phyloP scores from a whole-genome alignment of 495 filamentous ascomycete genomes.

The Penicillium cinerascens region DNA sequence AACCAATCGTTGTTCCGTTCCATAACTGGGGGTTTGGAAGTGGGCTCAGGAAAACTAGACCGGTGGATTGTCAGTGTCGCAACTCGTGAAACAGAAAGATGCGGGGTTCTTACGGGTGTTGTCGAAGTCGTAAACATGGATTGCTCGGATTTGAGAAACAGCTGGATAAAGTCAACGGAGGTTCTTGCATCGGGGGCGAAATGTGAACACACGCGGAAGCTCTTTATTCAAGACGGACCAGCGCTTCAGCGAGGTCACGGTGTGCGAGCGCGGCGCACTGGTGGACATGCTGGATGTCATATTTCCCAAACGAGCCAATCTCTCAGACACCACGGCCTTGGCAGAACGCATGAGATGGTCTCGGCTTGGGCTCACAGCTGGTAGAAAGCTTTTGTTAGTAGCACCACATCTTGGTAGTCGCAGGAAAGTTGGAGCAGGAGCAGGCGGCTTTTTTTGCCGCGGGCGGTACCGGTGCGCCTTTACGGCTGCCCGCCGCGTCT shows the following conservation, averaged over 20 bases:
- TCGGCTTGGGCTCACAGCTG: background rate
- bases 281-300: slow-evolving; percentile 26
- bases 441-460: slow-evolving; percentile 6
- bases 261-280: slow-evolving; percentile 36
- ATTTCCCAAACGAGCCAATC: slow-evolving; percentile 16
- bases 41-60: slow-evolving; percentile 80
- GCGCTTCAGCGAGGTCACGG: slow-evolving; percentile 68
- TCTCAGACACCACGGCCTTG: slow-evolving; percentile 39
- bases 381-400: background rate
- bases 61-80: slow-evolving; percentile 7
- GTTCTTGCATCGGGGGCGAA: slow-evolving; percentile 4
- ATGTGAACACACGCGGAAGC: slow-evolving; percentile 53
- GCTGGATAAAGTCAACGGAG: slow-evolving; percentile 32
- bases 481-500: background rate
- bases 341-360: slow-evolving; percentile 35
- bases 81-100: background rate
- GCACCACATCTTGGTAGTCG: slow-evolving; percentile 10
- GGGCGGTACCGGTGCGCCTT: slow-evolving; percentile 4
- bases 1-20: slow-evolving; percentile 70
- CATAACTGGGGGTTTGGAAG: slow-evolving; percentile 87
- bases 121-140: slow-evolving; percentile 98
- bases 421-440: background rate
- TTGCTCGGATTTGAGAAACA: slow-evolving; percentile 63
- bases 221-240: slow-evolving; percentile 76
- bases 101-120: slow-evolving; percentile 69